These are phyloP conservation scores for Fusarium cyanostomum DNA, from an alignment of 2,329 filamentous ascomycete species.

Conservation along the genomic window DNA sequence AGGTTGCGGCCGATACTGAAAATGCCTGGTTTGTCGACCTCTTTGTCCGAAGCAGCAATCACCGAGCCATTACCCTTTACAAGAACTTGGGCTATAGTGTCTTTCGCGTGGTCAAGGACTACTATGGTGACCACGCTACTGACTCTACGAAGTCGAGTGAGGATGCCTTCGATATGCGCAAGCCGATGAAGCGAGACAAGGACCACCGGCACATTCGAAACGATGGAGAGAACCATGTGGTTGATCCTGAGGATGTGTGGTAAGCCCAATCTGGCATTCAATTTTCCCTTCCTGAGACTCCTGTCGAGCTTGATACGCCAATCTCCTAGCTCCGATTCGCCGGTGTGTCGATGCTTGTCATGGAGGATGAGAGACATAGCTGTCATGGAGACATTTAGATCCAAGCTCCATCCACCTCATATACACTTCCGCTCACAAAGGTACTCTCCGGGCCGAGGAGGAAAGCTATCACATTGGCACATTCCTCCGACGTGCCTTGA, in stretches of 20 bases:
- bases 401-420: conserved; percentile 58
- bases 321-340: neutral
- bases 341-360: neutral
- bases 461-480: conserved; percentile 49
- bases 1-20: conserved; percentile 81
- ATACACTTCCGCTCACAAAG: conserved; percentile 52
- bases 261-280: conserved; percentile 47
- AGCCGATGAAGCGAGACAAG: conserved; percentile 84
- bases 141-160: conserved; percentile 72
- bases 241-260: conserved; percentile 88
- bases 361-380: neutral
- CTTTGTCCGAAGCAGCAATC: conserved; percentile 90
- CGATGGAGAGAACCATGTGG: conserved; percentile 80
- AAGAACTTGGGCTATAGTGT: conserved; percentile 91
- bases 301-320: conserved; percentile 55
- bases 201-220: conserved; percentile 79
- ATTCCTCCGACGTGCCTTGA: conserved; percentile 54
- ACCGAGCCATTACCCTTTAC: conserved; percentile 88
- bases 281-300: neutral
- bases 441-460: conserved; percentile 49
- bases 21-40: conserved; percentile 95
- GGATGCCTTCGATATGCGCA: conserved; percentile 98
- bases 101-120: conserved; percentile 86
- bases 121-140: conserved; percentile 87
- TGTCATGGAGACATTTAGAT: conserved; percentile 34